Conservation (phyloP, 306 rosid genomes). For the Datisca glomerata region DNA sequence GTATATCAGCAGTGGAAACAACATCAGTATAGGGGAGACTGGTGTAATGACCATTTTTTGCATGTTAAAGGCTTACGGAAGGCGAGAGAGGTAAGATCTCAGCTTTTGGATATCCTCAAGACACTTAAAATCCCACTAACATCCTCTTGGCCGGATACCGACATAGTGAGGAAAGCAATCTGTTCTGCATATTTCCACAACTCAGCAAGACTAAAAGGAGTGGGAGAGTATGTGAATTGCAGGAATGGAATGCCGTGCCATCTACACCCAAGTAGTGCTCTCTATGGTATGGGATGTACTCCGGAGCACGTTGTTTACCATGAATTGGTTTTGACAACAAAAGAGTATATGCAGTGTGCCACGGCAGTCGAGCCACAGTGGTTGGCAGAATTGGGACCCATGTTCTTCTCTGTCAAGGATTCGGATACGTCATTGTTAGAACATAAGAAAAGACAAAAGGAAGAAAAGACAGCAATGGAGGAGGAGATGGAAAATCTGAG, state of each 20-base stretch:
- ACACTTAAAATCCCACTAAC: slow-evolving; percentile 69
- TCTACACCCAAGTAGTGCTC: slow-evolving; percentile 96
- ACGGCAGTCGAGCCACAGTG: slow-evolving; percentile 96
- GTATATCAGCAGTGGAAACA: slow-evolving; percentile 98
- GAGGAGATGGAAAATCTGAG: slow-evolving; percentile 93
- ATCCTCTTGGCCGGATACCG: slow-evolving; percentile 73
- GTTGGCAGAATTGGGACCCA: slow-evolving; percentile 93
- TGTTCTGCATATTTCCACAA: slow-evolving; percentile 96
- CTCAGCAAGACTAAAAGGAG: slow-evolving; percentile 84
- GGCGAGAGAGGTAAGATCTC: slow-evolving; percentile 96
- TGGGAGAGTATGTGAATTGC: slow-evolving; percentile 85
- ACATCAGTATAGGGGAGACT: slow-evolving; percentile 88
- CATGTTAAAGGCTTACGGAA: slow-evolving; percentile 88
- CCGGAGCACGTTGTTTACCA: slow-evolving; percentile 90
- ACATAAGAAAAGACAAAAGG: slow-evolving; percentile 84
- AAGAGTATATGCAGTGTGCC: slow-evolving; percentile 98
- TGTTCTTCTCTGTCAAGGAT: slow-evolving; percentile 95
- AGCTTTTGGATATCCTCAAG: slow-evolving; percentile 82
- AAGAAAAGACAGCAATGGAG: slow-evolving; percentile 90
- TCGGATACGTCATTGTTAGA: slow-evolving; percentile 86
- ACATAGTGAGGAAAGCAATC: slow-evolving; percentile 76
- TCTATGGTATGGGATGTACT: slow-evolving; percentile 94
- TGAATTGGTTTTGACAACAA: slow-evolving; percentile 64
- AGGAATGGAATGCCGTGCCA: slow-evolving; percentile 93
- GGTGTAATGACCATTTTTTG: slow-evolving; percentile 91